Percentiles rank a stretch among this genome's conserved stretches.
Evolutionary conservation across 202 grass and related monocot genomes (phyloP).

Genomic region (Hordeum pubiflorum): DNA sequence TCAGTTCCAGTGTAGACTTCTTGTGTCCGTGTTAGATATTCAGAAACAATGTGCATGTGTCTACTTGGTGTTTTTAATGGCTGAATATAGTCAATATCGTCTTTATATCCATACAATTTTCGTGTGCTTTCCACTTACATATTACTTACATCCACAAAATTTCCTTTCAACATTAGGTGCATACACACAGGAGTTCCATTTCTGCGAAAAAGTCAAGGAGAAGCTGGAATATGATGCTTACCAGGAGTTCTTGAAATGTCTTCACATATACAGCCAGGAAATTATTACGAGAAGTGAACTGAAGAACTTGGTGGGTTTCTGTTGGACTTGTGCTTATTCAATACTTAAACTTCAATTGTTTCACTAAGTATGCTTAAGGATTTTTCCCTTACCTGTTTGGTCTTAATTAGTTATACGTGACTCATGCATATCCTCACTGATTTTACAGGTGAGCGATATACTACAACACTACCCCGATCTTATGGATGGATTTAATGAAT

Average conservation of each 20-base stretch:
- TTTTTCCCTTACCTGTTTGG: neutral
- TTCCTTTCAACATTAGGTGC: constrained; percentile 39
- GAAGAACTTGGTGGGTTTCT: constrained; percentile 73
- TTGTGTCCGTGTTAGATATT: neutral
- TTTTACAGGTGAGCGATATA: constrained; percentile 73
- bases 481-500: constrained; percentile 85
- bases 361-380: neutral
- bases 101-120: neutral
- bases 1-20: neutral
- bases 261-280: constrained; percentile 79
- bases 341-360: neutral
- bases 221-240: constrained; percentile 84
- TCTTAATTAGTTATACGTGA: neutral
- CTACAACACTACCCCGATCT: constrained; percentile 88
- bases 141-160: neutral
- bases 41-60: neutral
- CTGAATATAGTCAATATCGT: neutral
- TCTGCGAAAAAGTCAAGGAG: constrained; percentile 82
- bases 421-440: constrained; percentile 13
- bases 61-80: constrained; percentile 8
- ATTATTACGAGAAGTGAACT: constrained; percentile 82
- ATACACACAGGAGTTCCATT: constrained; percentile 62
- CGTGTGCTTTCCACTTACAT: neutral
- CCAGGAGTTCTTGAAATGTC: constrained; percentile 94
- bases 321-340: neutral